Base-by-base conservation (phyloP, 768 basidiomycete species). In the Serpula lacrymans region DNA sequence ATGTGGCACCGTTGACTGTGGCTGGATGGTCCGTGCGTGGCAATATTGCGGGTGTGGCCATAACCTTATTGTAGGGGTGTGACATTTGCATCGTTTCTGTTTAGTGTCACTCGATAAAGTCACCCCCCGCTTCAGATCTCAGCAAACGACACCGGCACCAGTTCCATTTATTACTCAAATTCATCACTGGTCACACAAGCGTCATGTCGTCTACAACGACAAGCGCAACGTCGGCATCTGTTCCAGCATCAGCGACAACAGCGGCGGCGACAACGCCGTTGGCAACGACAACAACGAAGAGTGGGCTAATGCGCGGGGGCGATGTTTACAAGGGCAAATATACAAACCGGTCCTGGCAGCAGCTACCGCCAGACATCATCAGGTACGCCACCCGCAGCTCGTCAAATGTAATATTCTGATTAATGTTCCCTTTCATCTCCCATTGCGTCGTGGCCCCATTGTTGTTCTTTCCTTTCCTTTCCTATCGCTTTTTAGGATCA, bases 291-390 rank as follows among this genome's bases (percentile, higher is more conserved):
- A 58, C 47, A 47, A 39, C 34, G 31, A 22, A 25, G 33, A 36
- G 23, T 26, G 39, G 51, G 35, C n/a, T n/a, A n/a, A n/a, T n/a
- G n/a, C n/a, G n/a, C n/a, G 57, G 57, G 47, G 53, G 57, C 49
- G 50, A 55, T 47, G 39, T 60, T n/a, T 77, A 73, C 61, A 82
- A 82, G 51, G 80, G 80, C 39, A 82, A 82, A 55, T 61, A 63
- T 14, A 69, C 75, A 5, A 61, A 71, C 50, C 63, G 77, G 57
- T 79, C 77, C 14, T 82, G 80, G 80, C 69, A 69, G n/a, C 72
- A 80, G 47, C 58, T 82, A 16, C 80, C 80, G 1, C 67, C 69
- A 38, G 80, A 83, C 54, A 71, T 83, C 51, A 62, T 83, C 58
- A 72, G 73, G 80, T 77, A 52, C 55, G 72, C 20, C 39, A 43